Evolutionary conservation across 306 rosid genomes (phyloP).

Genomic region (Prosopis cineraria): DNA sequence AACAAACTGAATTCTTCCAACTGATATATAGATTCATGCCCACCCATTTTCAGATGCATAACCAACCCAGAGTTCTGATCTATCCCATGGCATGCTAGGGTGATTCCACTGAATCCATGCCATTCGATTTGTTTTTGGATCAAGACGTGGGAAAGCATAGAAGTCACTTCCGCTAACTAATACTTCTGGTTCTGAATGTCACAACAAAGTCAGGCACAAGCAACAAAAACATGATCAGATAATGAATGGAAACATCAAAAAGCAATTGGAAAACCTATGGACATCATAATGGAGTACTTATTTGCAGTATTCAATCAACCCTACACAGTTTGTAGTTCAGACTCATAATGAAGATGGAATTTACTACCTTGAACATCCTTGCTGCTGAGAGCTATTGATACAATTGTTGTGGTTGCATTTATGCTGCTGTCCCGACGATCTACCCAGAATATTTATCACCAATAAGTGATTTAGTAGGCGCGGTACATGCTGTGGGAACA

Average conservation of each 20-base stretch:
- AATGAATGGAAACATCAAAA: conserved; percentile 18
- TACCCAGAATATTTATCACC: conserved; percentile 38
- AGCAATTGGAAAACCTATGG: conserved; percentile 14
- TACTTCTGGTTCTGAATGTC: conserved; percentile 68
- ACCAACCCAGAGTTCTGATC: conserved; percentile 94
- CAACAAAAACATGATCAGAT: conserved; percentile 14
- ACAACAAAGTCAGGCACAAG: conserved; percentile 23
- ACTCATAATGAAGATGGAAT: conserved; percentile 15
- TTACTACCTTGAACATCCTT: conserved; percentile 65
- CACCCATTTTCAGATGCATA: conserved; percentile 90
- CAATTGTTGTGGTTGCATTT: conserved; percentile 72
- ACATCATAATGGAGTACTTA: not conserved
- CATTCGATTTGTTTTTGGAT: conserved; percentile 63
- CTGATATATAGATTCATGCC: conserved; percentile 36
- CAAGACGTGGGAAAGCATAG: conserved; percentile 95
- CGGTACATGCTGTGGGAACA: conserved; percentile 1
- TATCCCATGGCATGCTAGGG: conserved; percentile 99
- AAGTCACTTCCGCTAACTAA: conserved; percentile 80
- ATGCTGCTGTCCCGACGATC: conserved; percentile 71
- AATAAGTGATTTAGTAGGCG: not conserved
- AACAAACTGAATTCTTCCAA: conserved; percentile 1
- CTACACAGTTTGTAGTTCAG: not conserved
- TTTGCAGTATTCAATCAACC: conserved; percentile 10
- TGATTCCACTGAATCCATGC: conserved; percentile 98
- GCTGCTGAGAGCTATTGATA: conserved; percentile 60